Conservation (phyloP, 768 basidiomycete species). For the Sporobolomyces roseus region DNA sequence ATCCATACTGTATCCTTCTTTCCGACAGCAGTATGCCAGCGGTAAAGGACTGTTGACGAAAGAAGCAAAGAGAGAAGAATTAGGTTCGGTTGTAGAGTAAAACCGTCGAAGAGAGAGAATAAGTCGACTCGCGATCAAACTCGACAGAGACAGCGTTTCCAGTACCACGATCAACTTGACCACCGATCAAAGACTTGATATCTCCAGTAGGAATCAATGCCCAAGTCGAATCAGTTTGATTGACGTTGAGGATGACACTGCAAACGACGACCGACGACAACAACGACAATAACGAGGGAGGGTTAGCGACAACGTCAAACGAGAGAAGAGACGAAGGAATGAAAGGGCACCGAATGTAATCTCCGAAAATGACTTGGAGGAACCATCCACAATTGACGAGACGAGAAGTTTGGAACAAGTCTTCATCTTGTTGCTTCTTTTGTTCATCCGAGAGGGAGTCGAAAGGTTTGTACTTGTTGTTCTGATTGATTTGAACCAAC, state of each 20-base stretch:
- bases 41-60: conserved; percentile 20
- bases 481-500: conserved; percentile 56
- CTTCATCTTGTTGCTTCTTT: conserved; percentile 33
- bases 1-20: conserved; percentile 48
- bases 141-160: conserved; percentile 36
- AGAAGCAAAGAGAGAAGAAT: not conserved
- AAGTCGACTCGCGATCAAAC: conserved; percentile 20
- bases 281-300: no score
- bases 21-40: conserved; percentile 48
- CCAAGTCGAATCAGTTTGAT: conserved; percentile 26
- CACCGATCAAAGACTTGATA: not conserved
- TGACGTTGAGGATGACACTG: conserved; percentile 32
- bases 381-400: conserved; percentile 41
- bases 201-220: conserved; percentile 23
- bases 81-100: not conserved
- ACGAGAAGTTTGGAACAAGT: conserved; percentile 38
- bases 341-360: conserved; percentile 23
- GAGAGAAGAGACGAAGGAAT: not conserved
- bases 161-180: conserved; percentile 1
- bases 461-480: conserved; percentile 50
- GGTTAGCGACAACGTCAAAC: no score
- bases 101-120: not conserved
- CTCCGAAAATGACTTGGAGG: conserved; percentile 28
- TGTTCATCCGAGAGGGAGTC: conserved; percentile 7
- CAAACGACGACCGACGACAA: not conserved